A percentile compares a stretch with the other conserved stretches of the same genome.
These are phyloP conservation scores for Magnaporthiopsis incrustans DNA, from an alignment of 2,329 filamentous ascomycete species.

Conservation along the genomic window DNA sequence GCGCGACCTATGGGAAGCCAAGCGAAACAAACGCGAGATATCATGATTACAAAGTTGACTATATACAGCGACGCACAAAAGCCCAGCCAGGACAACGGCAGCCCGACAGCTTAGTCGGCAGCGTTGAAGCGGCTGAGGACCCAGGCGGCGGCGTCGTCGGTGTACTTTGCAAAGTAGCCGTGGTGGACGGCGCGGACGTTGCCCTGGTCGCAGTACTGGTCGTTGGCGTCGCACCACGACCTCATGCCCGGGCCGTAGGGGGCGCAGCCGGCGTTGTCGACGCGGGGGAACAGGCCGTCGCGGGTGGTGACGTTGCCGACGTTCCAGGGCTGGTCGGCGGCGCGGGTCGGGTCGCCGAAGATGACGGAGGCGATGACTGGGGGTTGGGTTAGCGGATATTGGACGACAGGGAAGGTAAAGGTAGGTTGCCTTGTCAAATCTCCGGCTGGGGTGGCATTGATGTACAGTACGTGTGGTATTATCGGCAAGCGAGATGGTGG, in stretches of 20 bases:
- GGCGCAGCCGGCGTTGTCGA: constrained; percentile 15
- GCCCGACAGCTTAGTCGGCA: background rate
- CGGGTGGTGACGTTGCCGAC: constrained; percentile 1
- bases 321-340: constrained; percentile 3
- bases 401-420: too few relatives aligned
- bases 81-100: too few relatives aligned
- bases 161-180: constrained; percentile 19
- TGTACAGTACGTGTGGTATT: too few relatives aligned
- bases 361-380: constrained; percentile 4
- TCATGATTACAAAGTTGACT: background rate
- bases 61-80: background rate
- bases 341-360: constrained; percentile 5
- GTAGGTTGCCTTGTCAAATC: background rate
- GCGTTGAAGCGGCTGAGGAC: constrained; percentile 15
- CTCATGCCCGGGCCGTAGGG: constrained; percentile 14
- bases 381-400: background rate
- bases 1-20: background rate
- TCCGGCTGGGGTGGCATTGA: background rate
- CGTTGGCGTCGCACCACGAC: constrained; percentile 19
- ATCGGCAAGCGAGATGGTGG: too few relatives aligned
- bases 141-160: constrained; percentile 15
- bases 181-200: constrained; percentile 14
- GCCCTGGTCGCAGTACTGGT: constrained; percentile 19
- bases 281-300: constrained; percentile 15
- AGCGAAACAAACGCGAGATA: background rate